A percentile compares a stretch with the other conserved stretches of the same genome.
phyloP scores from a whole-genome alignment of 805 yeast species.

The Lipomyces sp. region DNA sequence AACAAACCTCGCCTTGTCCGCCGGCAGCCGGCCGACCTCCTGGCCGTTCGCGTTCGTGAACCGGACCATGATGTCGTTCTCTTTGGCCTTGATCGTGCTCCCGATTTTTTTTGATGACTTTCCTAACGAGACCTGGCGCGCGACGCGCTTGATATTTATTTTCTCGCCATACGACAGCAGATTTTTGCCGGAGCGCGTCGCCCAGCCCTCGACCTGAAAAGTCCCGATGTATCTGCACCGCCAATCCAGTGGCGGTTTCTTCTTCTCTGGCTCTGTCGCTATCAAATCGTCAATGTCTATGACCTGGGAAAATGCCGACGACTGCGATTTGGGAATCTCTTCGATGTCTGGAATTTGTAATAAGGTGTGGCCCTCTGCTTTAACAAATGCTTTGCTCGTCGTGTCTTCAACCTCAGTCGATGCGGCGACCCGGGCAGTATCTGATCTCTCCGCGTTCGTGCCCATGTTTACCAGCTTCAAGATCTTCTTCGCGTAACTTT shows the following conservation, averaged over 20 bases:
- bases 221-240: slow-evolving; percentile 36
- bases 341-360: too few relatives aligned
- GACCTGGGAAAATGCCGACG: too few relatives aligned
- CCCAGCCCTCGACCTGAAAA: slow-evolving; percentile 40
- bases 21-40: slow-evolving; percentile 76
- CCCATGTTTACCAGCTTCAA: too few relatives aligned
- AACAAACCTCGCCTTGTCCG: slow-evolving; percentile 61
- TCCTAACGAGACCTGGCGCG: slow-evolving; percentile 7
- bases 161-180: slow-evolving; percentile 37
- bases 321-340: too few relatives aligned
- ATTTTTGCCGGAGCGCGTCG: slow-evolving; percentile 37
- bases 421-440: too few relatives aligned
- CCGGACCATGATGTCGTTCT: slow-evolving; percentile 34
- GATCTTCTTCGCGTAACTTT: background rate
- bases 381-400: too few relatives aligned
- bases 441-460: too few relatives aligned
- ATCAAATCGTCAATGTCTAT: background rate
- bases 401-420: too few relatives aligned
- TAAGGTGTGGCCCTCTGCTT: too few relatives aligned
- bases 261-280: background rate
- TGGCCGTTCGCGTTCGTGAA: slow-evolving; percentile 39
- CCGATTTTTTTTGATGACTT: background rate
- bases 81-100: slow-evolving; percentile 10
- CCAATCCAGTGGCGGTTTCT: slow-evolving; percentile 18
- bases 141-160: slow-evolving; percentile 32